Evolutionary conservation across 257 asterid genomes (phyloP).

Genomic region (Salvia hispanica): DNA sequence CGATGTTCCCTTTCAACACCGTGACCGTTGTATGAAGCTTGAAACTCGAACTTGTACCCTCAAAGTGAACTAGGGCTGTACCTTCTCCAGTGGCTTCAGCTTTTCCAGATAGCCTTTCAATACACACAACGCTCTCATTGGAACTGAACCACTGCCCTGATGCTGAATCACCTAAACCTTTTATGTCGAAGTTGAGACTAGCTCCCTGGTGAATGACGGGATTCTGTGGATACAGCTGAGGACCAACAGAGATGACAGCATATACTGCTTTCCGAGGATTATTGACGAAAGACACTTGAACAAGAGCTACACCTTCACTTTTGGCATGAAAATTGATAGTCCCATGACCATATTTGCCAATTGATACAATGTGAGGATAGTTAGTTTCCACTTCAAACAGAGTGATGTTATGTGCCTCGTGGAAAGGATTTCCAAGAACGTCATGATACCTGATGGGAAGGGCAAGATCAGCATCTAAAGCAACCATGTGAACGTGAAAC

Average conservation of each 20-base stretch:
- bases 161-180: slow-evolving; percentile 56
- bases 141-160: slow-evolving; percentile 76
- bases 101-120: slow-evolving; percentile 65
- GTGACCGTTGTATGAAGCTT: slow-evolving; percentile 68
- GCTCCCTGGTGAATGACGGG: slow-evolving; percentile 64
- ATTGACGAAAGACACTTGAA: slow-evolving; percentile 50
- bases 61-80: slow-evolving; percentile 49
- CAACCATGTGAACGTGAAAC: slow-evolving; percentile 53
- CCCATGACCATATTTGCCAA: slow-evolving; percentile 46
- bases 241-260: slow-evolving; percentile 68
- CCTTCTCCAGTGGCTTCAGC: slow-evolving; percentile 82
- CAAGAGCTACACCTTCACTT: slow-evolving; percentile 70
- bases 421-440: slow-evolving; percentile 72
- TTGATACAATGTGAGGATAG: slow-evolving; percentile 63
- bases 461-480: slow-evolving; percentile 63
- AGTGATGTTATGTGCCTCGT: slow-evolving; percentile 65
- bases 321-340: slow-evolving; percentile 51
- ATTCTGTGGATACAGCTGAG: slow-evolving; percentile 69
- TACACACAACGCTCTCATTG: slow-evolving; percentile 54
- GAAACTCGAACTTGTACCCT: slow-evolving; percentile 41
- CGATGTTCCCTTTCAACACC: slow-evolving; percentile 52
- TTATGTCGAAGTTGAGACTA: slow-evolving; percentile 52
- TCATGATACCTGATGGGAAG: slow-evolving; percentile 71
- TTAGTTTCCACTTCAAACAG: slow-evolving; percentile 71
- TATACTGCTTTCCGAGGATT: slow-evolving; percentile 64